Conservation (phyloP, 345 rosid genomes). For the Eucalyptus fibrosa region DNA sequence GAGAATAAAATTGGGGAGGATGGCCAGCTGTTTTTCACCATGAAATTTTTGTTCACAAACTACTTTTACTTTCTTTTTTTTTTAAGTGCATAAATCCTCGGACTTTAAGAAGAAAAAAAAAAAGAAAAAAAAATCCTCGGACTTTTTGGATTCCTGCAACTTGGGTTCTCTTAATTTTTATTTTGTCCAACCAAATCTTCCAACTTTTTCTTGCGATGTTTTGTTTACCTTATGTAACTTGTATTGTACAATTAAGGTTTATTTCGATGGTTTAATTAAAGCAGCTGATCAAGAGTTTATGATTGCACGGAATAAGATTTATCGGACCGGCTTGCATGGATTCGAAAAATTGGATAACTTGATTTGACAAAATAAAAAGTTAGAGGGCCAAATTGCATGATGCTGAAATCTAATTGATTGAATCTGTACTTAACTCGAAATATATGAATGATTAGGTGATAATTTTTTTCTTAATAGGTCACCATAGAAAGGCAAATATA, state of each 20-base stretch:
- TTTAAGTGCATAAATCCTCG: neutral
- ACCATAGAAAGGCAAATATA: neutral
- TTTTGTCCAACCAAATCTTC: neutral
- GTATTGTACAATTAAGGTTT: no score
- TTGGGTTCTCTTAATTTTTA: neutral
- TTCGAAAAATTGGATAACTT: neutral
- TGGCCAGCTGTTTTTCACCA: neutral
- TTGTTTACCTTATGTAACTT: neutral
- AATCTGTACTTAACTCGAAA: neutral
- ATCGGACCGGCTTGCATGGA: accelerated
- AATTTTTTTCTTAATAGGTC: neutral
- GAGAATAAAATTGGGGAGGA: neutral
- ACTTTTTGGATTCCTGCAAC: neutral
- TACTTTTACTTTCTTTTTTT: neutral
- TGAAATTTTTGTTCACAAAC: neutral
- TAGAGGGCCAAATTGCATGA: neutral
- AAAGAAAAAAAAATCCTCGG: neutral
- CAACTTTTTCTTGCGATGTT: neutral
- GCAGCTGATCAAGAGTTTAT: accelerated
- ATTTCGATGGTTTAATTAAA: neutral
- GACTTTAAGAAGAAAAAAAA: neutral
- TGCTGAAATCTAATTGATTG: neutral
- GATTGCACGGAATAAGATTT: neutral
- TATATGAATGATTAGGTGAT: neutral
- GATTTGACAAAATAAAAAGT: neutral